Percentiles rank a stretch among this genome's conserved stretches.
phyloP scores from a whole-genome alignment of 1,139 yeast genomes.

The Pichia sp. region DNA sequence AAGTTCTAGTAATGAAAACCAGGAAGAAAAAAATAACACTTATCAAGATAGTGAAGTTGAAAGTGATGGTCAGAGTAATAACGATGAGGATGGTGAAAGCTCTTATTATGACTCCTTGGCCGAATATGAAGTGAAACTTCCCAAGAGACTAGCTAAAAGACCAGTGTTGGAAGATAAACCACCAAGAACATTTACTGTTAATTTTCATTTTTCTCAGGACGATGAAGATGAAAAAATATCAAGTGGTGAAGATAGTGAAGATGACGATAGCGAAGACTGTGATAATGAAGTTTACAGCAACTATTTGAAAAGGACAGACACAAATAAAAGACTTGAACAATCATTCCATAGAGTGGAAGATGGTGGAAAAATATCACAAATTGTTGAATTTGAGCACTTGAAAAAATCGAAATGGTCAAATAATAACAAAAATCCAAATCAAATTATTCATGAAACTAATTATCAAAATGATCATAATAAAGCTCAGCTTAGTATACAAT shows the following conservation, averaged over 20 bases:
- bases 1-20: background rate
- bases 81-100: constrained; percentile 12
- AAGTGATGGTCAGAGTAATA: background rate
- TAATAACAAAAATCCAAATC: background rate
- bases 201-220: constrained; percentile 20
- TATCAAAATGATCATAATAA: background rate
- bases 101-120: background rate
- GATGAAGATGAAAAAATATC: constrained; percentile 6
- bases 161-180: constrained; percentile 25
- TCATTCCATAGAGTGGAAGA: background rate
- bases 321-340: background rate
- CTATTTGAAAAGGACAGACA: background rate
- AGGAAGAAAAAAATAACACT: constrained; percentile 14
- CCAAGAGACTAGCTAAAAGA: constrained; percentile 21
- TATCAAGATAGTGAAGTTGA: background rate
- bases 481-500: background rate
- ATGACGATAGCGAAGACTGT: constrained; percentile 29
- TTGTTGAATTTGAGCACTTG: background rate
- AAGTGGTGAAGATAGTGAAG: constrained; percentile 19
- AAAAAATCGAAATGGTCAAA: background rate
- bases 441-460: background rate
- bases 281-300: constrained; percentile 27
- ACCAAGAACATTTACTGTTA: constrained; percentile 26
- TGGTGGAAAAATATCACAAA: background rate
- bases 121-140: constrained; percentile 9